Percentiles rank a stretch among this genome's conserved stretches.
These are phyloP conservation scores for Colletotrichum brevisporum DNA, from an alignment of 2,329 filamentous ascomycete genomes.

Conservation along the genomic window DNA sequence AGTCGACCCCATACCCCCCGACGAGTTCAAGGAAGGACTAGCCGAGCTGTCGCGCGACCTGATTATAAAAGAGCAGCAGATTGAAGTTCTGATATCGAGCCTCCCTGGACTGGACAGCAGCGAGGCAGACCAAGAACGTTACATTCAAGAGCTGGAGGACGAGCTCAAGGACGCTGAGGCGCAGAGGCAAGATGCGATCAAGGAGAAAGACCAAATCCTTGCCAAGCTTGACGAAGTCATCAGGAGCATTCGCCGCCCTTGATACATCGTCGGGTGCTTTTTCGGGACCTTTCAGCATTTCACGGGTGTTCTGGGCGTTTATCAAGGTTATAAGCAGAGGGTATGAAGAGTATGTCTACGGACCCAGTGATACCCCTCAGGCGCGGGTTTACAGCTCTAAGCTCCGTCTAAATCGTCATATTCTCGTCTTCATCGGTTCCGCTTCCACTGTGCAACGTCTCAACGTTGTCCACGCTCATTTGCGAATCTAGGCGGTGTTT, in stretches of 20 bases:
- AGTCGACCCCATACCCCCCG: constrained; percentile 74
- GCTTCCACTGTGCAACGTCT: background rate
- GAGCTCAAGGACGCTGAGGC: constrained; percentile 75
- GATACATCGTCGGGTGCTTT: constrained; percentile 43
- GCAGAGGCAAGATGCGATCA: constrained; percentile 73
- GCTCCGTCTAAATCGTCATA: background rate
- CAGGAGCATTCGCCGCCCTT: constrained; percentile 71
- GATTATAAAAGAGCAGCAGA: constrained; percentile 85
- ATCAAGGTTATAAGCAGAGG: constrained; percentile 25
- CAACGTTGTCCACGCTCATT: background rate
- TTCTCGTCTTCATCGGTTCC: background rate
- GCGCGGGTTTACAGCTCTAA: constrained; percentile 15
- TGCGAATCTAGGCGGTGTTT: constrained; percentile 16
- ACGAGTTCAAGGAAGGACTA: constrained; percentile 77
- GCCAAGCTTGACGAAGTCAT: constrained; percentile 73
- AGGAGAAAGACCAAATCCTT: constrained; percentile 74
- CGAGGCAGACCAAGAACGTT: constrained; percentile 80
- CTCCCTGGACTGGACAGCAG: constrained; percentile 85
- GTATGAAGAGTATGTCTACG: constrained; percentile 29
- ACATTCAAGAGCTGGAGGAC: constrained; percentile 75
- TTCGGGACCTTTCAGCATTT: constrained; percentile 27
- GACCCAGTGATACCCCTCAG: constrained; percentile 23
- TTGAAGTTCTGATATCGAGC: constrained; percentile 81
- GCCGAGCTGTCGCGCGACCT: constrained; percentile 82
- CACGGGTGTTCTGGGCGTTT: constrained; percentile 46